Conservation (phyloP, 441 rosid genomes). For the Hura crepitans region DNA sequence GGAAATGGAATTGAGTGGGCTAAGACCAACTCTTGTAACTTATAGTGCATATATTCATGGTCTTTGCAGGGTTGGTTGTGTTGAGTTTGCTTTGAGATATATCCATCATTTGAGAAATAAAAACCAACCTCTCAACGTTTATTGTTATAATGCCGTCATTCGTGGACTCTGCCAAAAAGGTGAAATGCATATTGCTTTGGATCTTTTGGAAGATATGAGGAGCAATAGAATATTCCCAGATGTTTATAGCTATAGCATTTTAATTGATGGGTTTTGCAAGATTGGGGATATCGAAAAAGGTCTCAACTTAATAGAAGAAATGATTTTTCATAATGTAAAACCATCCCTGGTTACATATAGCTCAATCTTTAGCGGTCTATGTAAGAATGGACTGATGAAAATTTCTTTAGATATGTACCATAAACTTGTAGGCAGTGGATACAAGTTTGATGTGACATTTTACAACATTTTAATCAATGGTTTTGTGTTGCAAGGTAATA, state of each 20-base stretch:
- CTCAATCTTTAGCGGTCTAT: slow-evolving; percentile 34
- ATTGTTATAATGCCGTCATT: slow-evolving; percentile 54
- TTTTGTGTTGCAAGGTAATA: slow-evolving; percentile 33
- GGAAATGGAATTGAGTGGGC: slow-evolving; percentile 42
- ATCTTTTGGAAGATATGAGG: slow-evolving; percentile 48
- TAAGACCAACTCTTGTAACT: slow-evolving; percentile 38
- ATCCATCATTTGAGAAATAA: slow-evolving; percentile 27
- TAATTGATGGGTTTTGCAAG: slow-evolving; percentile 51
- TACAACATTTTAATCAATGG: slow-evolving; percentile 41
- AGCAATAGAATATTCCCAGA: slow-evolving; percentile 35
- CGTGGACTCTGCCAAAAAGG: slow-evolving; percentile 46
- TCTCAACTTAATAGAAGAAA: slow-evolving; percentile 38
- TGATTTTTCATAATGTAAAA: slow-evolving; percentile 29
- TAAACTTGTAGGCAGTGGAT: slow-evolving; percentile 32
- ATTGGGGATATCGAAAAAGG: slow-evolving; percentile 37
- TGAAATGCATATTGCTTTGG: slow-evolving; percentile 32
- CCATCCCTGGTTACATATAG: slow-evolving; percentile 45
- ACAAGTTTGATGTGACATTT: slow-evolving; percentile 30
- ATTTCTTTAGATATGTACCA: slow-evolving; percentile 26
- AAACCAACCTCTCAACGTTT: slow-evolving; percentile 33
- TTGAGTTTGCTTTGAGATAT: slow-evolving; percentile 33
- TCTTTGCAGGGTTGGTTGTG: slow-evolving; percentile 42
- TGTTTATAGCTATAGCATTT: slow-evolving; percentile 47
- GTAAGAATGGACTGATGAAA: slow-evolving; percentile 34
- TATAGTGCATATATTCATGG: slow-evolving; percentile 40